Percentiles rank a stretch among this genome's conserved stretches.
Conservation (phyloP, 805 yeast genomes). For the Saccharomyces kudriavzevii region DNA sequence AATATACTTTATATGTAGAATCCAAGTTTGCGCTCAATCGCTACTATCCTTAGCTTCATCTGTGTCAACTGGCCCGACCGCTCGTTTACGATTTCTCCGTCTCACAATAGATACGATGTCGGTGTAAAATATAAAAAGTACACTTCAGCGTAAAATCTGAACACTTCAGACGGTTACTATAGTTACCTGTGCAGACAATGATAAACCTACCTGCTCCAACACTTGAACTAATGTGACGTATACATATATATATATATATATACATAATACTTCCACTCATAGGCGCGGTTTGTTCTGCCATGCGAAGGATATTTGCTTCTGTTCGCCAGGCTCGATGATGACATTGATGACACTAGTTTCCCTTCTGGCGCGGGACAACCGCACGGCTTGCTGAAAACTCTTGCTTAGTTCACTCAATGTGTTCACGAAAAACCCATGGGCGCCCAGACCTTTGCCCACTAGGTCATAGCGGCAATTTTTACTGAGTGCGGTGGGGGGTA, state of each 20-base stretch:
- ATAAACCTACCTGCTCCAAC: too few species aligned
- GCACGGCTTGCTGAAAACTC: slow-evolving; percentile 33
- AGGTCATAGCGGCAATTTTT: slow-evolving; percentile 49
- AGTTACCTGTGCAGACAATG: too few species aligned
- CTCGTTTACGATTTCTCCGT: too few species aligned
- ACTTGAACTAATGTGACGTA: too few species aligned
- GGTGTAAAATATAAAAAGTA: too few species aligned
- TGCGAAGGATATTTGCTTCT: slow-evolving; percentile 50
- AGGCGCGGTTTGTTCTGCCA: slow-evolving; percentile 49
- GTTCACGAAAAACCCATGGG: slow-evolving; percentile 41
- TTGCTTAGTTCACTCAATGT: slow-evolving; percentile 34
- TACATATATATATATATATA: background rate
- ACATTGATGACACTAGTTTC: slow-evolving; percentile 47
- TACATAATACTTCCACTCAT: slow-evolving; percentile 1
- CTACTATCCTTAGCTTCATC: too few species aligned
- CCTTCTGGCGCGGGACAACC: slow-evolving; percentile 20
- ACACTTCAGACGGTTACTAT: too few species aligned
- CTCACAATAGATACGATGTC: too few species aligned
- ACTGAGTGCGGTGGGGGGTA: slow-evolving; percentile 56
- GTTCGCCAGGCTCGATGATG: slow-evolving; percentile 51
- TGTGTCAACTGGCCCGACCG: too few species aligned
- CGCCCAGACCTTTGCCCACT: slow-evolving; percentile 50
- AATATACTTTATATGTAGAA: too few species aligned
- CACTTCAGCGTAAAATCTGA: too few species aligned
- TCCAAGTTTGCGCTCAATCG: too few species aligned